These are phyloP conservation scores for Huntiella savannae DNA, from an alignment of 2,329 filamentous ascomycete species.

Conservation along the genomic window DNA sequence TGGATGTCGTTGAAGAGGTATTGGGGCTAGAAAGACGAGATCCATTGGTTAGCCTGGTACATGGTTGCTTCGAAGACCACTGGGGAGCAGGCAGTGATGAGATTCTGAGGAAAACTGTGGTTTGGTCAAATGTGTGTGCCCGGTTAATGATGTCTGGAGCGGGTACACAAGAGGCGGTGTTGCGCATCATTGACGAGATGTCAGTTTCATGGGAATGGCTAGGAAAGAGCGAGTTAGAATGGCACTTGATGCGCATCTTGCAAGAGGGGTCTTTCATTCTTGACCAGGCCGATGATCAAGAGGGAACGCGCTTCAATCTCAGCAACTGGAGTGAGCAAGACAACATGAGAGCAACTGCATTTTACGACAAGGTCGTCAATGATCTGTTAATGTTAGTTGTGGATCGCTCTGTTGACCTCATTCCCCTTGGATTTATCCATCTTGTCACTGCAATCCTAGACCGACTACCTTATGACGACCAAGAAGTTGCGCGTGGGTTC, in stretches of 20 bases:
- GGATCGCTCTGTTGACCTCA: slow-evolving; percentile 64
- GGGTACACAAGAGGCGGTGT: slow-evolving; percentile 61
- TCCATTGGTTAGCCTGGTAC: slow-evolving; percentile 64
- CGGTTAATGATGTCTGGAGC: slow-evolving; percentile 60
- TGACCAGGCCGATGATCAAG: slow-evolving; percentile 65
- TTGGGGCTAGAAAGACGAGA: slow-evolving; percentile 80
- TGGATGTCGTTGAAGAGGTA: slow-evolving; percentile 52
- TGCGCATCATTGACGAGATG: slow-evolving; percentile 75
- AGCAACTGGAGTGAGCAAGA: slow-evolving; percentile 60
- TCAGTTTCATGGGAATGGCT: slow-evolving; percentile 76
- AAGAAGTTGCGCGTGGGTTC: slow-evolving; percentile 61
- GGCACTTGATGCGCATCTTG: slow-evolving; percentile 85
- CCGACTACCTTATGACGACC: slow-evolving; percentile 53
- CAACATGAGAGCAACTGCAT: slow-evolving; percentile 66
- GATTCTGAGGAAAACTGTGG: slow-evolving; percentile 57
- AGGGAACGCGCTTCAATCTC: slow-evolving; percentile 50
- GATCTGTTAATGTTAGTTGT: slow-evolving; percentile 73
- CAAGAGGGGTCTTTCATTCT: slow-evolving; percentile 83
- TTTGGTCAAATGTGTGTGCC: slow-evolving; percentile 79
- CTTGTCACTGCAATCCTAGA: slow-evolving; percentile 68
- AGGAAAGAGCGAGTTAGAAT: slow-evolving; percentile 73
- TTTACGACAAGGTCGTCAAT: slow-evolving; percentile 66
- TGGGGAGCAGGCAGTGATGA: slow-evolving; percentile 65
- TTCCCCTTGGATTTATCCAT: slow-evolving; percentile 69
- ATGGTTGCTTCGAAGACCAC: slow-evolving; percentile 78